Percentiles rank a stretch among this genome's conserved stretches.
These are phyloP conservation scores for Boletus bicolor DNA, from an alignment of 768 basidiomycete genomes.

Conservation along the genomic window DNA sequence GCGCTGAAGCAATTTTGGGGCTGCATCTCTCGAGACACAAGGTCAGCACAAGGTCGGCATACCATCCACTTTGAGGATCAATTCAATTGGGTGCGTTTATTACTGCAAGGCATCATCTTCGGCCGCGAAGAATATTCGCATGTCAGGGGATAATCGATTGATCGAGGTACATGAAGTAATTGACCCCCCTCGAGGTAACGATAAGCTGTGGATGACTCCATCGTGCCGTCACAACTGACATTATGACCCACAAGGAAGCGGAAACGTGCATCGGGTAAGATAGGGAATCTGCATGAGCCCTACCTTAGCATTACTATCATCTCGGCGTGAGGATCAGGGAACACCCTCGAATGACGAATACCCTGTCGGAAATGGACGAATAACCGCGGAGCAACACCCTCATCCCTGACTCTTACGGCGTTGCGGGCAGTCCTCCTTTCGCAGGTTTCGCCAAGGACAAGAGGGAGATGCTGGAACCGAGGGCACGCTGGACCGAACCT, in stretches of 20 bases:
- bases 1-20: not conserved
- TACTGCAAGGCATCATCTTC: not conserved
- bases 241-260: not conserved
- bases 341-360: slow-evolving; percentile 3
- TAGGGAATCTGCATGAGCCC: too few species aligned
- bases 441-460: not conserved
- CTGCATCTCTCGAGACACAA: not conserved
- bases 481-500: not conserved
- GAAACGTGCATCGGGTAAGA: not conserved
- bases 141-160: not conserved
- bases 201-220: not conserved
- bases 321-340: slow-evolving; percentile 20
- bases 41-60: not conserved
- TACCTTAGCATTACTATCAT: not conserved
- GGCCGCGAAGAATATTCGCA: not conserved
- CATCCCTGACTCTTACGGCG: not conserved
- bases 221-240: slow-evolving; percentile 5
- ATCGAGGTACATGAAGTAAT: slow-evolving; percentile 7
- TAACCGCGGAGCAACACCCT: slow-evolving; percentile 14
- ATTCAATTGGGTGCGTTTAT: not conserved
- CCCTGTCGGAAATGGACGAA: slow-evolving; percentile 3
- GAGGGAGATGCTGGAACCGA: not conserved
- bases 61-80: not conserved
- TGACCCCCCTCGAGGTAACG: slow-evolving; percentile 4
- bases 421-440: not conserved